Evolutionary conservation across 768 basidiomycete genomes (phyloP), one percentile per base, ranked within the genome.

Genomic region (Baorangia bicolor): DNA sequence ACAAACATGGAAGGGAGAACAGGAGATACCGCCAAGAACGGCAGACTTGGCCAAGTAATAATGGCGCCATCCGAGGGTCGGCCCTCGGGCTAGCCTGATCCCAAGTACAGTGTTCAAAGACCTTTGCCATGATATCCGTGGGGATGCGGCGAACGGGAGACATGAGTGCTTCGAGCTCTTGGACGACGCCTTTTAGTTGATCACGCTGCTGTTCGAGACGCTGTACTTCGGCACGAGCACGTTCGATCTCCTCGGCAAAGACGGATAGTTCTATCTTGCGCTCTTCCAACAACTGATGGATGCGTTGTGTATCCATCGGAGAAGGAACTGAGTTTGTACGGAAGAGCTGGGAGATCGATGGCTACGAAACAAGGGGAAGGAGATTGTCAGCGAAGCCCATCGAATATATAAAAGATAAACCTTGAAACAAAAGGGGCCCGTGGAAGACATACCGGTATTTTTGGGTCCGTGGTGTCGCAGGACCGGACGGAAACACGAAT

Each of bases 81-180:
- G 51, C 48, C 30, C 16, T 59, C 4, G 51, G 60, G 14, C 10
- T 39, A 16, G 38, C 43, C 11, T 61, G 46, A 27, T 62, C 66
- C 9, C 11, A 52, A 8, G 62, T 27, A 27, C 57, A 72, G 25
- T 60, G 59, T 33, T 69, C 66, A 39, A 70, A 70, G 28, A 70
- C 16, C 9, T 51, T 67, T 16, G 55, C 52, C 55, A 70, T 69
- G 57, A 72, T 59, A 52, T 70, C 69, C 12, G 59, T 69, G 46
- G 69, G 69, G 58, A 72, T 60, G 50, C 69, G 70, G 31, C 71
- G 70, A 6, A 69, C 51, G 49, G 69, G 70, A 11, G 69, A 69
- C 14, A 62, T 12, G 23, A 70, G 64, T 0, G 70, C 69, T 27
- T 69, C 57, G 43, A 70, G 62, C 44, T 70, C 62, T 1, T 56